Conservation (phyloP, 768 basidiomycete species). For the Trametes cingulata region DNA sequence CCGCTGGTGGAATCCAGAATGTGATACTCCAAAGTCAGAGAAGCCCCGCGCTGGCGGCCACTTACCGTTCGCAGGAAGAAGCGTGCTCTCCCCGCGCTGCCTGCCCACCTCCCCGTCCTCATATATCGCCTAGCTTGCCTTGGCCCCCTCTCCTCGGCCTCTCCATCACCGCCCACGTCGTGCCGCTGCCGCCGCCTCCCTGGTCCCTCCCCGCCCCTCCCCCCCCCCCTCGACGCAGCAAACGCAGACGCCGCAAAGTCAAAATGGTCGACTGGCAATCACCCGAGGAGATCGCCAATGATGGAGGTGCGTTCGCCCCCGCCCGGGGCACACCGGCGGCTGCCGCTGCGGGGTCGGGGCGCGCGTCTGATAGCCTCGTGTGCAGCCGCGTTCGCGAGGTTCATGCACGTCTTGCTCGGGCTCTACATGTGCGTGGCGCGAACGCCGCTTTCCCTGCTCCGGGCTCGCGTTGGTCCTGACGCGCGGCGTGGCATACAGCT, state of each 20-base stretch:
- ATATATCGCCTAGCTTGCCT: conserved; percentile 11
- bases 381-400: conserved; percentile 40
- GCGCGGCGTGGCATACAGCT: conserved; percentile 30
- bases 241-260: conserved; percentile 9
- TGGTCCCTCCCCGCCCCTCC: neutral
- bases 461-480: neutral
- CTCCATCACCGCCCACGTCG: conserved; percentile 16
- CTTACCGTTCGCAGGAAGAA: conserved; percentile 3
- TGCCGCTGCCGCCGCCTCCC: conserved; percentile 4
- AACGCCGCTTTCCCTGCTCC: too few relatives aligned
- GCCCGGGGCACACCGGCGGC: too few relatives aligned
- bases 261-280: conserved; percentile 47
- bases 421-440: conserved; percentile 42
- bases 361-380: neutral
- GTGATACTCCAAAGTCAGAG: conserved; percentile 10
- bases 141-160: conserved; percentile 1
- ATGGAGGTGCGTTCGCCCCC: conserved; percentile 37
- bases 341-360: neutral
- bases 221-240: neutral
- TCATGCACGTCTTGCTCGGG: conserved; percentile 47
- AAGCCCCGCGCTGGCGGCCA: neutral
- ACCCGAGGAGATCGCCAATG: conserved; percentile 36
- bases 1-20: conserved; percentile 8
- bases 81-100: too few relatives aligned
- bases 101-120: conserved; percentile 7